These are phyloP conservation scores for Phytophthora citrophthora DNA, from an alignment of 352 stramenopile genomes.

Conservation along the genomic window DNA sequence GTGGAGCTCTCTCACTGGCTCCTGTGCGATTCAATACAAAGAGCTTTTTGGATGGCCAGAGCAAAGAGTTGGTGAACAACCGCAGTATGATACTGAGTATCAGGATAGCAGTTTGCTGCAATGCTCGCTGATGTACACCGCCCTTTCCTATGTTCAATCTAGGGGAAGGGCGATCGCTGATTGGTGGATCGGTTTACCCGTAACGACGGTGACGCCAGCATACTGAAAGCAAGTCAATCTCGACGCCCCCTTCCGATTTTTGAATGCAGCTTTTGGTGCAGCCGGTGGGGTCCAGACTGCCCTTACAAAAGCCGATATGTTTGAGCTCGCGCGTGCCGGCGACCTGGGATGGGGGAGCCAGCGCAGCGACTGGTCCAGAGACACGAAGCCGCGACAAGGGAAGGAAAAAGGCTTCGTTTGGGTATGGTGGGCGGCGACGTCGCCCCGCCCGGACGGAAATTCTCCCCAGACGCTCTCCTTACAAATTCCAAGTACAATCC, in stretches of 20 bases:
- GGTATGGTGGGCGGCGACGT: conserved; percentile 26
- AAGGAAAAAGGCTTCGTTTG: conserved; percentile 19
- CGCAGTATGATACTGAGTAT: not conserved
- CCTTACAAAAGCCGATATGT: conserved; percentile 39
- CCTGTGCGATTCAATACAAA: conserved; percentile 11
- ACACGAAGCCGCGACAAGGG: conserved; percentile 41
- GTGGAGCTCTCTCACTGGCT: conserved; percentile 6
- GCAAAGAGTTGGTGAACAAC: not conserved
- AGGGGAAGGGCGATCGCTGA: conserved; percentile 17
- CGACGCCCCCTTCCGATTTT: conserved; percentile 40
- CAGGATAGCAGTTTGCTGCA: not conserved
- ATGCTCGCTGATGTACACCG: not conserved
- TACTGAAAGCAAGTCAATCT: conserved; percentile 42
- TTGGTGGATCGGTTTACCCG: conserved; percentile 17
- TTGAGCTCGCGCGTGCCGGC: not conserved
- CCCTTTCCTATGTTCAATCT: conserved; percentile 6
- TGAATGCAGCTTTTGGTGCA: conserved; percentile 29
- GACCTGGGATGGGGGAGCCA: conserved; percentile 18
- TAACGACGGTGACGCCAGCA: conserved; percentile 28
- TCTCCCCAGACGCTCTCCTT: conserved; percentile 4
- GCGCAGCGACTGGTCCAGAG: conserved; percentile 42
- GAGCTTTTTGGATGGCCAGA: not conserved
- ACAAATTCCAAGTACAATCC: conserved; percentile 11
- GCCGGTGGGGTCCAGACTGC: not conserved
- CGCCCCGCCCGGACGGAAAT: conserved; percentile 25